These are phyloP conservation scores for Hanseniaspora gamundiae DNA, from an alignment of 1,139 yeast species.

Conservation along the genomic window DNA sequence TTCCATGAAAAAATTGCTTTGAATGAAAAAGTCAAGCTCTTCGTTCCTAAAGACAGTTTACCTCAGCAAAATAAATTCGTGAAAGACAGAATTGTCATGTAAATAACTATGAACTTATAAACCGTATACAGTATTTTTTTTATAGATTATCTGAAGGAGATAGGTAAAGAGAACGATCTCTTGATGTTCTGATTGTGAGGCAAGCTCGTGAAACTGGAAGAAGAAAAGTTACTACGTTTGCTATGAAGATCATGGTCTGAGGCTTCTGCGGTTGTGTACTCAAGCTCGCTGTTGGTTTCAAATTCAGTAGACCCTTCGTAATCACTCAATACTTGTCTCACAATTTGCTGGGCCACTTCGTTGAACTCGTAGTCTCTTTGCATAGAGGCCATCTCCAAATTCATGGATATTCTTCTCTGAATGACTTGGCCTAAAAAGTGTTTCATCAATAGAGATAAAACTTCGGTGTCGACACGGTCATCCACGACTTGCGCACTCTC, in stretches of 20 bases:
- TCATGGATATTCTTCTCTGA: neutral
- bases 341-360: neutral
- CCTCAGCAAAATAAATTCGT: neutral
- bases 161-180: neutral
- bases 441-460: neutral
- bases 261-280: neutral
- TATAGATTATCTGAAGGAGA: neutral
- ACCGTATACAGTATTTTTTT: neutral
- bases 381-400: neutral
- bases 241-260: neutral
- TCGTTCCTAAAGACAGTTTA: neutral
- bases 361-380: neutral
- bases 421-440: neutral
- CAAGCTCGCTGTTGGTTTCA: constrained; percentile 1
- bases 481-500: constrained; percentile 4
- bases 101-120: neutral
- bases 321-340: neutral
- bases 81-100: neutral
- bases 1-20: constrained; percentile 19
- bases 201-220: neutral
- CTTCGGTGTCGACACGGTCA: no score
- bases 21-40: constrained; percentile 5
- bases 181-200: neutral
- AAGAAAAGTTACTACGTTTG: neutral
- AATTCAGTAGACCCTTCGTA: constrained; percentile 1